Evolutionary conservation across 805 yeast genomes (phyloP).

Genomic region (Myxozyma neotropica): DNA sequence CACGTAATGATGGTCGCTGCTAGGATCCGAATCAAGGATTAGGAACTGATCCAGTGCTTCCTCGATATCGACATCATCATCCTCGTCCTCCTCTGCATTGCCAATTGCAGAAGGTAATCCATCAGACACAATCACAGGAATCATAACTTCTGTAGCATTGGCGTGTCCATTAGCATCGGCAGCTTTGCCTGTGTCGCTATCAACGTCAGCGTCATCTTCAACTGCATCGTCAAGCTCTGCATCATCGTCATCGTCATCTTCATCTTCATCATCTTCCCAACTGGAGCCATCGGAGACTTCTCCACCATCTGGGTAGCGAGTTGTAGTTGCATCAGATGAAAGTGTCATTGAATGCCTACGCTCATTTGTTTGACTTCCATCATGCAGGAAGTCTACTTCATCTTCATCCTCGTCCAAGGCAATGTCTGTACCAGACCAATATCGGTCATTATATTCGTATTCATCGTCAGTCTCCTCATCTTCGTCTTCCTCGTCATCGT

Average conservation of each 20-base stretch:
- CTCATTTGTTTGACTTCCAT: neutral
- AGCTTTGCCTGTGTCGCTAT: neutral
- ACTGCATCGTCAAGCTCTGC: neutral
- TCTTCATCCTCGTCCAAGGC: constrained; percentile 5
- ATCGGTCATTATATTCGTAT: constrained; percentile 2
- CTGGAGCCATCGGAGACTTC: constrained; percentile 19
- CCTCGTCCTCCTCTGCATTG: neutral
- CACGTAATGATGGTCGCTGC: constrained; percentile 16
- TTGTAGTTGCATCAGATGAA: neutral
- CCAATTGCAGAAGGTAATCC: neutral
- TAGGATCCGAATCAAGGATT: constrained; percentile 24
- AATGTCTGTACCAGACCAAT: constrained; percentile 7
- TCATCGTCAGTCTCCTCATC: constrained; percentile 17
- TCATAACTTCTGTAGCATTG: no score
- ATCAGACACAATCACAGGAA: no score
- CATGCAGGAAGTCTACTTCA: constrained; percentile 4
- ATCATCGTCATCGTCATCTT: neutral
- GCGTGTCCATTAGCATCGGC: no score
- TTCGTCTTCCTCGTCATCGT: constrained; percentile 30
- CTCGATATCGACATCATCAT: neutral
- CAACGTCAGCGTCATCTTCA: neutral
- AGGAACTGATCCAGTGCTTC: constrained; percentile 15
- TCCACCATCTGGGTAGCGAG: constrained; percentile 8
- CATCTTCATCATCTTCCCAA: constrained; percentile 26
- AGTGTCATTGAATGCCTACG: constrained; percentile 2